Evolutionary conservation across 768 basidiomycete species (phyloP), one percentile per base, ranked within the genome.

Genomic region (Tylopilus rubrobrunneus): DNA sequence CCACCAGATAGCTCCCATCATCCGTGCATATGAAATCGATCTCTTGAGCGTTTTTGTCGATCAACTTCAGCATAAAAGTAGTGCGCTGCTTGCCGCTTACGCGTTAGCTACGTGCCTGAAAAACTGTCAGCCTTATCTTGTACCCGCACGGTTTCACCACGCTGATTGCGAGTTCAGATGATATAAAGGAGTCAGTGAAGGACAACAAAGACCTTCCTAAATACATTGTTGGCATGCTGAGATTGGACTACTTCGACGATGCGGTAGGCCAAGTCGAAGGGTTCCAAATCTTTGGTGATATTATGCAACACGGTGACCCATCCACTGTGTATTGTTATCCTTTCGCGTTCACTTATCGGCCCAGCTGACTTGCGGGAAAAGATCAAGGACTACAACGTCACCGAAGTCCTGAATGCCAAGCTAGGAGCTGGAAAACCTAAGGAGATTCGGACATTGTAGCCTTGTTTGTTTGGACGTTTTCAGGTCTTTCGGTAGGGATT

Each of bases 231-330:
- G 52, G 51, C n/a, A 65, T 65, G 64, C 45, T 64, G 12, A 56
- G 53, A 37, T 33, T 57, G n/a, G 59, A 65, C 50, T 64, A 53
- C 37, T 67, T 65, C 23, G 62, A 65, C 11, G 65, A 65, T 28
- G 62, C 65, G 11, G 48, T 66, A 0, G 64, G 64, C 14, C 47
- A 9, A 31, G 49, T 64, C 1, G 64, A 65, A 45, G 64, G 65
- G 12, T 65, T 67, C 36, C 65, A 66, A 39, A 55, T 67, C 1
- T 65, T 66, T 17, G 43, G 44, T 0, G 52, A 66, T 25, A 49
- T 66, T 9, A 64, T 66, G 60, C 19, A 19, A 19, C 19, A 19
- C 19, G 19, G 19, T 19, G 19, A 19, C 19, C 19, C 19, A 19
- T 19, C 19, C 19, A 19, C 19, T 19, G 19, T 19, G 19, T 19